Base-by-base conservation (phyloP, 306 rosid genomes). In the Sicyos baderoa region DNA sequence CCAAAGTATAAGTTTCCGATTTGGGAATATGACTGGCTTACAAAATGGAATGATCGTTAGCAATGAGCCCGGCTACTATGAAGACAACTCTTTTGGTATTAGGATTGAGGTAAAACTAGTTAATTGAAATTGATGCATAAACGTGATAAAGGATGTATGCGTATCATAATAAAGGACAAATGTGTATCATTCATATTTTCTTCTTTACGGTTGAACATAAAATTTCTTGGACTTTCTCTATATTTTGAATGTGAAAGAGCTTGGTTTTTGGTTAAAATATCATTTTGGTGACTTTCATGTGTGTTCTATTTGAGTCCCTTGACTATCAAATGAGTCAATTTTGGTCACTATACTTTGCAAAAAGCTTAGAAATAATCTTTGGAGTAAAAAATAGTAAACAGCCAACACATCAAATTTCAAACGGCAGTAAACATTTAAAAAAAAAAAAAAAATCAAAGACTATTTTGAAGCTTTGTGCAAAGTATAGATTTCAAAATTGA, bases 61-160 rank as follows among this genome's bases (percentile, higher is more conserved):
- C 97, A 93, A 93, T 60, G 97, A 93, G 74, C 98, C 98, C 53
- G 98, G 98, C 75, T 89, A 93, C 78, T 93, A 93, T 78, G 97
- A 93, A 82, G 98, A 93, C 75, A 87, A 93, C 73, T 81, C 96
- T 40, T 93, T 93, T 29, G 97, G 98, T 55, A 93, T 93, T 79
- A 85, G 98, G 58, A 88, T 93, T 78, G 98, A 93, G 90, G 98
- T 93, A 75, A 50, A 35, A 63, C 52, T 63, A 42, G 17, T 3
- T 11, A 18, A 42, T 37, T 10, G n/a, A 4, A 63, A 42, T 42
- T 17, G 51, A 62, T 11, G 27, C 50, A 21, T 42, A 64, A 0
- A 45, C 54, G 11, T 2, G 21, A 6, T 21, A 29, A 29, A 29
- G 35, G 35, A 29, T 5, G 35, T 1, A 29, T 29, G 35, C 4